Conservation (phyloP, 352 stramenopile genomes). For the Lagenidium giganteum region DNA sequence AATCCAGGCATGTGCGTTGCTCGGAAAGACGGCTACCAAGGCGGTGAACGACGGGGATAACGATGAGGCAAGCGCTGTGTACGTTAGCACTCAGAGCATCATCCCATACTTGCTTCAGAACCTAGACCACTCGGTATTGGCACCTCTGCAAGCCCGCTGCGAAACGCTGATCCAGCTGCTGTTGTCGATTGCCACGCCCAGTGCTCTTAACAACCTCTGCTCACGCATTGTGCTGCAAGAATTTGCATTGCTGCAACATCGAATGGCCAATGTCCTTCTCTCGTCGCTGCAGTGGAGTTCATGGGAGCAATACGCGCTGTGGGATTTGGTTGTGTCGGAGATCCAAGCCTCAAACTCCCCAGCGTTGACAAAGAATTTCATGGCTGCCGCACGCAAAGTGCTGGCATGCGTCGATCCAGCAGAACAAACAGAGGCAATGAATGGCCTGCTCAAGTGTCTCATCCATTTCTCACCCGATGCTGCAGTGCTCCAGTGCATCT, state of each 20-base stretch:
- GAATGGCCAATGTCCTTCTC: slow-evolving; percentile 61
- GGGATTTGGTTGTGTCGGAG: slow-evolving; percentile 72
- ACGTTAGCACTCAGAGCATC: slow-evolving; percentile 48
- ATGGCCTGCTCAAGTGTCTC: slow-evolving; percentile 69
- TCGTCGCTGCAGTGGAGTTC: slow-evolving; percentile 79
- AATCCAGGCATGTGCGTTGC: slow-evolving; percentile 46
- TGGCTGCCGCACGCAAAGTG: slow-evolving; percentile 72
- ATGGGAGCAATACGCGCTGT: slow-evolving; percentile 78
- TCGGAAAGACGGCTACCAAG: slow-evolving; percentile 30
- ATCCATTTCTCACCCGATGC: slow-evolving; percentile 61
- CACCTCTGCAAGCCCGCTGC: slow-evolving; percentile 52
- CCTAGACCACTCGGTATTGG: slow-evolving; percentile 53
- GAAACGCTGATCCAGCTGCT: slow-evolving; percentile 68
- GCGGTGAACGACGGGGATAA: slow-evolving; percentile 9
- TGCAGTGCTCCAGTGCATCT: slow-evolving; percentile 67
- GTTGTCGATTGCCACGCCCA: slow-evolving; percentile 53
- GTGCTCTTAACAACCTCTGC: slow-evolving; percentile 50
- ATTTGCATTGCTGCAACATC: slow-evolving; percentile 69
- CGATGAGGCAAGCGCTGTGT: slow-evolving; percentile 68
- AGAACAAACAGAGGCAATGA: slow-evolving; percentile 68
- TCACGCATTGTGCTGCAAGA: slow-evolving; percentile 66
- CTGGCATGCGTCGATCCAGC: slow-evolving; percentile 67
- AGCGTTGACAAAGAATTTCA: slow-evolving; percentile 35
- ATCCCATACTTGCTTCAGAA: slow-evolving; percentile 67
- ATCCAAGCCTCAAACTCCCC: slow-evolving; percentile 36